phyloP scores from a whole-genome alignment of 495 filamentous ascomycete genomes.

The Neurospora sp. region DNA sequence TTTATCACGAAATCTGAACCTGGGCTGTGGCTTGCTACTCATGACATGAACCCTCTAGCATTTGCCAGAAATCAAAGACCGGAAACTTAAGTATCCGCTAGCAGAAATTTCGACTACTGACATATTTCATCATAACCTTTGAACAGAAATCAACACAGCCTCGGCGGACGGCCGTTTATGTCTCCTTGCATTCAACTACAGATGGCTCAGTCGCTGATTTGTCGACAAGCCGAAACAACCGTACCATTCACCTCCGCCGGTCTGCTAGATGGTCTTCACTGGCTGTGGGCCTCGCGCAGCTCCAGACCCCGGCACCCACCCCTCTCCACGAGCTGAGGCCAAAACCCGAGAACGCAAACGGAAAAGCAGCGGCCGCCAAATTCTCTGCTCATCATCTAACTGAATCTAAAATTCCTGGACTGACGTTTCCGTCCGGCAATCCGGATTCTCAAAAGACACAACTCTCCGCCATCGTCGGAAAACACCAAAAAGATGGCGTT shows the following conservation, averaged over 20 bases:
- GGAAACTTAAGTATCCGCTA: accelerated
- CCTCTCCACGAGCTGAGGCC: neutral
- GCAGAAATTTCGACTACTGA: accelerated
- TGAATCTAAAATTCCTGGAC: neutral
- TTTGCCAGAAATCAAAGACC: neutral
- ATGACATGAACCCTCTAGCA: neutral
- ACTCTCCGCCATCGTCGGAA: neutral
- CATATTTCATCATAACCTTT: neutral
- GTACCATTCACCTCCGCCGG: neutral
- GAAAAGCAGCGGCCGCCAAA: accelerated
- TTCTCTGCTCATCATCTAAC: neutral
- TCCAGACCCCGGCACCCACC: neutral
- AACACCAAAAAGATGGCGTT: neutral
- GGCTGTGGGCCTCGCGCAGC: neutral
- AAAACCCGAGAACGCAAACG: neutral
- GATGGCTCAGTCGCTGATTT: neutral
- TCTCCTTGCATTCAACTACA: neutral
- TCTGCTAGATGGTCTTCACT: too few species aligned
- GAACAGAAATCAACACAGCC: neutral
- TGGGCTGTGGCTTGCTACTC: neutral
- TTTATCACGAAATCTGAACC: too few species aligned
- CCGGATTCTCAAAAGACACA: neutral
- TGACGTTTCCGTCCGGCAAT: too few species aligned
- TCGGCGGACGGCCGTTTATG: neutral
- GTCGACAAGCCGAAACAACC: neutral